Percentiles rank a stretch among this genome's conserved stretches.
These are phyloP conservation scores for Phaeolepiota aurea DNA, from an alignment of 768 basidiomycete genomes.

Conservation along the genomic window DNA sequence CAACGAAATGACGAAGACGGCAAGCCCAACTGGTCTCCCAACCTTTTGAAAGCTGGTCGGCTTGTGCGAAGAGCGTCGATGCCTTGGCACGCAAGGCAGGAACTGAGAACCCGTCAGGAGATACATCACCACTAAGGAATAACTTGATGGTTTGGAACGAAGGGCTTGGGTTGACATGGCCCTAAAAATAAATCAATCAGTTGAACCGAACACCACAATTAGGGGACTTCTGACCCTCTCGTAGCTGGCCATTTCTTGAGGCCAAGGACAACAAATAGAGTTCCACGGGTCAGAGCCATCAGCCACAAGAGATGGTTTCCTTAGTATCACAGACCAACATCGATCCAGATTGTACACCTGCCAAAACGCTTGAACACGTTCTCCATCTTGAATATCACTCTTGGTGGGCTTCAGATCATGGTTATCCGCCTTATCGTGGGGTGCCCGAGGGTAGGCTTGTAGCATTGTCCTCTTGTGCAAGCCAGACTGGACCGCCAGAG, in stretches of 20 bases:
- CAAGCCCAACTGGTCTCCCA: too few species aligned
- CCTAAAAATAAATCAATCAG: too few species aligned
- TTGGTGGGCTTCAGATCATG: constrained; percentile 51
- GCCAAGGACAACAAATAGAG: constrained; percentile 70
- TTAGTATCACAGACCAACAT: constrained; percentile 72
- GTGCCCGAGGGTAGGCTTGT: constrained; percentile 22
- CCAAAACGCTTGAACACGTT: constrained; percentile 74
- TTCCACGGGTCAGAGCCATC: constrained; percentile 51
- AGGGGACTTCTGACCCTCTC: constrained; percentile 50
- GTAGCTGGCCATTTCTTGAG: constrained; percentile 65
- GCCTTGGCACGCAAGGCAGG: constrained; percentile 66
- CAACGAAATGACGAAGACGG: too few species aligned
- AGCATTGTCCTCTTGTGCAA: constrained; percentile 41
- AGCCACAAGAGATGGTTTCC: constrained; percentile 56
- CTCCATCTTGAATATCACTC: constrained; percentile 54
- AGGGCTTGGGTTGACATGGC: constrained; percentile 41
- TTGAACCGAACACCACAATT: constrained; percentile 3
- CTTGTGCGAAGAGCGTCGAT: constrained; percentile 65
- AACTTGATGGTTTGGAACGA: constrained; percentile 52
- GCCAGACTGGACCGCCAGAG: constrained; percentile 66
- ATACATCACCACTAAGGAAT: constrained; percentile 54
- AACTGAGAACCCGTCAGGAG: constrained; percentile 51
- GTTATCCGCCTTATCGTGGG: constrained; percentile 21
- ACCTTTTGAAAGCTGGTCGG: constrained; percentile 47
- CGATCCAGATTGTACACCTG: constrained; percentile 76